Percentiles rank a stretch among this genome's conserved stretches.
phyloP scores from a whole-genome alignment of 345 rosid species.

The Xanthoceras sorbifolium region DNA sequence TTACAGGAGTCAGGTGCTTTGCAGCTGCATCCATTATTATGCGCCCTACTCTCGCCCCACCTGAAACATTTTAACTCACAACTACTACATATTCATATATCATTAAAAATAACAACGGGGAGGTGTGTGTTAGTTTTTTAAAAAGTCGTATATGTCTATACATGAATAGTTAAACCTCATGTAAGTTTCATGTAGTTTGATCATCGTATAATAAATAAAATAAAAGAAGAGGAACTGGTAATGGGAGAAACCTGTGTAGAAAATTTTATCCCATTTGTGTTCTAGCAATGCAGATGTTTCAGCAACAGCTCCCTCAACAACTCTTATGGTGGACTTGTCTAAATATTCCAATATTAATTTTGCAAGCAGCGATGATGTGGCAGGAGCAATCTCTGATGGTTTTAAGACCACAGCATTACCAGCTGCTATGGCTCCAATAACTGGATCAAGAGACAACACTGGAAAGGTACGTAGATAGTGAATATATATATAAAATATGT shows the following conservation, averaged over 20 bases:
- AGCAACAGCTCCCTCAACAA: conserved; percentile 48
- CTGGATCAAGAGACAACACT: conserved; percentile 80
- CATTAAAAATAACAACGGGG: no score
- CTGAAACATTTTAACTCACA: no score
- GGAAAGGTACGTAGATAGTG: background rate
- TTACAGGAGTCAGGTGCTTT: conserved; percentile 53
- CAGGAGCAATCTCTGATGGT: conserved; percentile 61
- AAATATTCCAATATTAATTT: conserved; percentile 38
- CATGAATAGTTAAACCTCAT: no score
- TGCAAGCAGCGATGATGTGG: conserved; percentile 45
- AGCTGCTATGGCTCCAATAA: conserved; percentile 67
- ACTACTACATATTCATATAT: no score
- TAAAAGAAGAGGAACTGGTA: background rate
- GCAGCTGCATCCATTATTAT: conserved; percentile 66
- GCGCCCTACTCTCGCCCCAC: conserved; percentile 47
- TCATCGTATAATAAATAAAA: no score
- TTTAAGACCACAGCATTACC: conserved; percentile 58
- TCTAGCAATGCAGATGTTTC: conserved; percentile 49
- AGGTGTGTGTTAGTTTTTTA: no score
- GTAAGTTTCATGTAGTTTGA: no score
- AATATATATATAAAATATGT: no score
- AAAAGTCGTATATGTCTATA: no score
- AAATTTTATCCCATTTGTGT: conserved; percentile 58
- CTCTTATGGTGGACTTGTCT: conserved; percentile 36
- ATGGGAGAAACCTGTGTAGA: conserved; percentile 52